Base-by-base conservation (phyloP, 352 stramenopile genomes). In the Globisporangium spinosum region DNA sequence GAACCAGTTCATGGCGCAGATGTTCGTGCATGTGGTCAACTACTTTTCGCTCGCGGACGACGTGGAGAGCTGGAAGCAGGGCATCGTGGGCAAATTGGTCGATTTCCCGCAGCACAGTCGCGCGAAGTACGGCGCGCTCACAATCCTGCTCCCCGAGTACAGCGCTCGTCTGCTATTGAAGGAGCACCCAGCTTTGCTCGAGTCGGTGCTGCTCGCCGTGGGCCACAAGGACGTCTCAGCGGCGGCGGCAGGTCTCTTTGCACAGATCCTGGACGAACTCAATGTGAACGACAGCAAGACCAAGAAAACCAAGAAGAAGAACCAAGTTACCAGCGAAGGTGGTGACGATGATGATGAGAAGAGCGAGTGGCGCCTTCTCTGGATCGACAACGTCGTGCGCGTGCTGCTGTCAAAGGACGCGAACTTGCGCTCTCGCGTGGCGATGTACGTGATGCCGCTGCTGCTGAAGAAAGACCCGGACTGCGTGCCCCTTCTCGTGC, bases 1-100 rank as follows among this genome's bases (percentile, higher is more conserved):
- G 56, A 93, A 95, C 60, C 87, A 95, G 73, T 93, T 93, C 43
- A 93, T 95, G 87, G 75, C 85, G 63, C 68, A 72, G n/a, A 83
- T 95, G 64, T 95, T 95, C 61, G 76, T 76, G 8, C 83, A 93
- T 35, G 79, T 93, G 22, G 82, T 94, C 22, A 76, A 79, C 59
- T 89, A 89, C 63, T 81, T 85, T 22, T 71, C 78, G 12, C 75
- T 88, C 35, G 69, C 70, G 17, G 53, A 58, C 25, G 70, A 51
- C 0, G 89, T 88, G 34, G 65, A 79, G 3, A 56, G 68, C 17
- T 93, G 85, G 85, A 89, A 79, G 71, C 27, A 70, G 7, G 32
- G 35, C 17, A 80, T 88, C 2, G 73, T 90, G 27, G 45, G 64
- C 1, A 76, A 79, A 34, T 69, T 95, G 10, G 78, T 90, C 12